phyloP scores from a whole-genome alignment of 2,329 filamentous ascomycete genomes.

The Fusarium illudens region DNA sequence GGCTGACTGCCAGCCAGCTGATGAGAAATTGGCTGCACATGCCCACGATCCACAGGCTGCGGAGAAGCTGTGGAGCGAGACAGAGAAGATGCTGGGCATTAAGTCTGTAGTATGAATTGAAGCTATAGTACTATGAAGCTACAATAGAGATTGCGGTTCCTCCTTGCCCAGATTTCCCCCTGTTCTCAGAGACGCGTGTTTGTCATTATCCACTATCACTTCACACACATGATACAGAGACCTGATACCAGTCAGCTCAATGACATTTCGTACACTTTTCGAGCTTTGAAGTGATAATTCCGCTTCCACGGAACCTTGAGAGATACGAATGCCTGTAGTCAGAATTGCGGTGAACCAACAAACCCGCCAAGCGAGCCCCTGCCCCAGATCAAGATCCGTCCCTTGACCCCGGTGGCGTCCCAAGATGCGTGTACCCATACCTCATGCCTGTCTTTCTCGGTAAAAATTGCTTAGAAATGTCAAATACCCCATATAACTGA shows the following conservation, averaged over 20 bases:
- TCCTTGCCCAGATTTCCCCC: too few relatives aligned
- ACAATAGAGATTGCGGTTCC: not conserved
- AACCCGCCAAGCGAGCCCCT: not conserved
- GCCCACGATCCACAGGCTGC: conserved; percentile 10
- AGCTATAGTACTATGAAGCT: too few relatives aligned
- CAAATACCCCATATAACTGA: not conserved
- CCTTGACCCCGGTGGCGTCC: not conserved
- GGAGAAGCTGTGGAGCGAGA: conserved; percentile 27
- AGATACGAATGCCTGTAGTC: not conserved
- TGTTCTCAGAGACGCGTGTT: too few relatives aligned
- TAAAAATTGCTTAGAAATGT: not conserved
- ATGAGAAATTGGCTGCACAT: conserved; percentile 7
- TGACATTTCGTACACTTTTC: too few relatives aligned
- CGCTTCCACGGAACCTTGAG: not conserved
- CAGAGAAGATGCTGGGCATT: conserved; percentile 15
- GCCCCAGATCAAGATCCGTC: not conserved
- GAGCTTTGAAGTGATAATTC: too few relatives aligned
- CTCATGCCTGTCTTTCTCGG: too few relatives aligned
- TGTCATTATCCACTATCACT: too few relatives aligned
- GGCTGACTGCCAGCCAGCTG: conserved; percentile 22
- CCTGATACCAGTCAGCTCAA: not conserved
- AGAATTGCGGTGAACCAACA: not conserved
- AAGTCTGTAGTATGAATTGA: not conserved
- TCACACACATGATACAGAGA: too few relatives aligned
- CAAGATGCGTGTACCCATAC: not conserved